A percentile compares a stretch with the other conserved stretches of the same genome.
Evolutionary conservation across 2,329 filamentous ascomycete species (phyloP).

Genomic region (Ophiostoma piceae): DNA sequence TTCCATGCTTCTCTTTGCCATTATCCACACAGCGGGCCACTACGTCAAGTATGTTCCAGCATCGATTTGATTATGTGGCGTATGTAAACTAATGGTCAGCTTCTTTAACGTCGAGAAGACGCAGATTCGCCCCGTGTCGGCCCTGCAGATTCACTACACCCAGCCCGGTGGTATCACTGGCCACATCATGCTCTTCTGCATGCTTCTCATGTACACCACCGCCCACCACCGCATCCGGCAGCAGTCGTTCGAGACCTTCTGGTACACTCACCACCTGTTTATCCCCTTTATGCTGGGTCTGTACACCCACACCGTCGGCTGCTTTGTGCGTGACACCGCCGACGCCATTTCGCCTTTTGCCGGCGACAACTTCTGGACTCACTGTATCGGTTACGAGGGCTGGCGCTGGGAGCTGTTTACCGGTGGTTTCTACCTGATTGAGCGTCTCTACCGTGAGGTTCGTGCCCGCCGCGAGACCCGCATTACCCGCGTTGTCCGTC

Average conservation of each 20-base stretch:
- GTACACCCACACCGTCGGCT: constrained; percentile 93
- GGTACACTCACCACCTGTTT: constrained; percentile 99
- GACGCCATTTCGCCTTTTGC: constrained; percentile 77
- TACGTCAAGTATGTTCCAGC: constrained; percentile 85
- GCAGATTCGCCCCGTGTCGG: constrained; percentile 73
- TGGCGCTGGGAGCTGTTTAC: constrained; percentile 95
- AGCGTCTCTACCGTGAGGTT: constrained; percentile 88
- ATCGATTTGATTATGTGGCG: constrained; percentile 29
- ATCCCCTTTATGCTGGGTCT: constrained; percentile 89
- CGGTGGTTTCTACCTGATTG: constrained; percentile 77
- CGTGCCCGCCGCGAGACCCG: constrained; percentile 75
- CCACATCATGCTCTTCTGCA: constrained; percentile 97
- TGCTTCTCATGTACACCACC: constrained; percentile 97
- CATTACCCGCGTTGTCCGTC: constrained; percentile 89
- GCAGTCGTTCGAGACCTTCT: constrained; percentile 97
- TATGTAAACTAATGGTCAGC: constrained; percentile 39
- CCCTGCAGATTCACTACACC: constrained; percentile 85
- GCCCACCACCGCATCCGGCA: constrained; percentile 90
- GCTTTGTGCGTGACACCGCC: constrained; percentile 83
- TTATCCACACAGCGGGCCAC: constrained; percentile 70
- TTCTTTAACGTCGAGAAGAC: constrained; percentile 91
- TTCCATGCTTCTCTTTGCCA: constrained; percentile 74
- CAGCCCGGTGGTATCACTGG: constrained; percentile 89
- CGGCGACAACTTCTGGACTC: constrained; percentile 73
- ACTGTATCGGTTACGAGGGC: constrained; percentile 91